Percentiles rank a stretch among this genome's conserved stretches.
Evolutionary conservation across 805 yeast species (phyloP).

Genomic region (Lipomyces chichibuensis): DNA sequence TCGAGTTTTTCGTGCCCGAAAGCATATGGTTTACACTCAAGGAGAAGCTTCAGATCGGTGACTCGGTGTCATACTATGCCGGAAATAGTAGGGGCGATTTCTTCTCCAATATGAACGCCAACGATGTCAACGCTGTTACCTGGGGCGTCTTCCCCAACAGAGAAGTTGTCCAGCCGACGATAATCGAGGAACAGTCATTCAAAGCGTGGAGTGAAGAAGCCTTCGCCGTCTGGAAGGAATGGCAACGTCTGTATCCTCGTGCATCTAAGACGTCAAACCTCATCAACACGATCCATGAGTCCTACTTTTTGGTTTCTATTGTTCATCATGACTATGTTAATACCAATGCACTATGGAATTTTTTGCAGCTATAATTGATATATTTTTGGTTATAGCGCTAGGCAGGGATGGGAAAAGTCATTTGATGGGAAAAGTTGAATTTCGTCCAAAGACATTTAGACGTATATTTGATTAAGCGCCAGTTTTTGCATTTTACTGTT

Average conservation of each 20-base stretch:
- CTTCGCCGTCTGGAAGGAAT: conserved; percentile 84
- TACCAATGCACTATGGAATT: conserved; percentile 76
- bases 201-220: conserved; percentile 97
- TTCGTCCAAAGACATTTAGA: background rate
- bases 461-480: background rate
- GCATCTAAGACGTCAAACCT: conserved; percentile 58
- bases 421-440: background rate
- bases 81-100: conserved; percentile 66
- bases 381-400: background rate
- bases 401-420: background rate
- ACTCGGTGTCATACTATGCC: conserved; percentile 70
- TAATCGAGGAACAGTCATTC: conserved; percentile 89
- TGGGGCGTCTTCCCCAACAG: conserved; percentile 97
- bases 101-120: conserved; percentile 60
- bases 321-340: conserved; percentile 82
- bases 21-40: conserved; percentile 67
- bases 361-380: conserved; percentile 43
- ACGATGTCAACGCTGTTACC: conserved; percentile 66
- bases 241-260: conserved; percentile 79
- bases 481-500: background rate
- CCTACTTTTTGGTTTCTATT: conserved; percentile 77
- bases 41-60: conserved; percentile 53
- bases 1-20: conserved; percentile 82
- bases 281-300: conserved; percentile 61
- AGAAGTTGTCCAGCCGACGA: conserved; percentile 88